Conservation (phyloP, 2,329 filamentous ascomycete species). For the Geosmithia morbida region DNA sequence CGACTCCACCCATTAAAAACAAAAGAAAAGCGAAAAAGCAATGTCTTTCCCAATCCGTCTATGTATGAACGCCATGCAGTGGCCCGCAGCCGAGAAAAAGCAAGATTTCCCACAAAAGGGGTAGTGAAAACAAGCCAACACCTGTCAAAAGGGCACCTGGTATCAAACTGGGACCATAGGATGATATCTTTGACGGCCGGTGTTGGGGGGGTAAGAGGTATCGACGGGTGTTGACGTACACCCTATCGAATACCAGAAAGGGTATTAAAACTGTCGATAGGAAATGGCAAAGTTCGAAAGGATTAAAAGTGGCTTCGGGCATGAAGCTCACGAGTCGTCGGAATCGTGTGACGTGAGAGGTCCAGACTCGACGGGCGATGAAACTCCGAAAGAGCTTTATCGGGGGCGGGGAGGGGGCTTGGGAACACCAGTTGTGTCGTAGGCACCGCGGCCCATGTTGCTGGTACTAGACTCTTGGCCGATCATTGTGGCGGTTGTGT, state of each 20-base stretch:
- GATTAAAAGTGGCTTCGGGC: constrained; percentile 1
- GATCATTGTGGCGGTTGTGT: constrained; percentile 17
- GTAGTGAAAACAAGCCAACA: background rate
- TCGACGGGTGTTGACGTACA: background rate
- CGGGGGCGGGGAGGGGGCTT: constrained; percentile 29
- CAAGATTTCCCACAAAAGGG: constrained; percentile 2
- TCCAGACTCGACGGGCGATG: background rate
- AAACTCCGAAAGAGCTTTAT: background rate
- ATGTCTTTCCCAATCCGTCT: constrained; percentile 10
- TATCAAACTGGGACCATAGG: background rate
- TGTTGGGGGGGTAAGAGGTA: background rate
- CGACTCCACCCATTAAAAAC: background rate
- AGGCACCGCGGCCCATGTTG: constrained; percentile 37
- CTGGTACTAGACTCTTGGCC: constrained; percentile 15
- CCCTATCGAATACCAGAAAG: background rate
- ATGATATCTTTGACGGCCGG: background rate
- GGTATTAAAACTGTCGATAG: background rate
- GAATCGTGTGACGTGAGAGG: background rate
- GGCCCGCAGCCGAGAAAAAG: constrained; percentile 4
- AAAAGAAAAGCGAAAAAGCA: constrained; percentile 1
- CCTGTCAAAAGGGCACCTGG: background rate
- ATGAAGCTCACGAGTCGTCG: background rate
- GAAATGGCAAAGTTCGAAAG: background rate
- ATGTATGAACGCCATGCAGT: constrained; percentile 17
- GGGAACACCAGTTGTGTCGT: constrained; percentile 33